Conservation (phyloP, 768 basidiomycete genomes). For the Amanita molliuscula region DNA sequence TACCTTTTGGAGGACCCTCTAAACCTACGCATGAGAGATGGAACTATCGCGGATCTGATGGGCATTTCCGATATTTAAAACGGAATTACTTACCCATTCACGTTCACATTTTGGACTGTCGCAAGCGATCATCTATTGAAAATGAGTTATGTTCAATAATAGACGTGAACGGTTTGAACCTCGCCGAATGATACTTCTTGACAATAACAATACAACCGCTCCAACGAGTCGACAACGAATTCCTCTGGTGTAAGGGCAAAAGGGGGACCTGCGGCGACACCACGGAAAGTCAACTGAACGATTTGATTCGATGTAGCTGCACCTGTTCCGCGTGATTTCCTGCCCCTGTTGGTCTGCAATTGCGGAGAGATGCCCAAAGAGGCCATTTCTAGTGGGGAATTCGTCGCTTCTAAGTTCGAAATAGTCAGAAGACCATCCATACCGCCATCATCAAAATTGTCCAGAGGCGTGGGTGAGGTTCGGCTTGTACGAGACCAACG, state of each 20-base stretch:
- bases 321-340: not conserved
- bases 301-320: not conserved
- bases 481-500: conserved; percentile 37
- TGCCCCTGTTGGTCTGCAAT: not conserved
- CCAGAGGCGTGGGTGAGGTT: conserved; percentile 10
- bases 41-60: conserved; percentile 35
- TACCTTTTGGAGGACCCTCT: conserved; percentile 43
- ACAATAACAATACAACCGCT: conserved; percentile 74
- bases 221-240: conserved; percentile 28
- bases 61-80: not conserved
- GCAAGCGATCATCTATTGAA: conserved; percentile 73
- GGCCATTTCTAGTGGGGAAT: not conserved
- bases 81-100: conserved; percentile 65
- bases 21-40: conserved; percentile 63
- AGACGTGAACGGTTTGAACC: conserved; percentile 28
- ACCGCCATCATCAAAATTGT: conserved; percentile 2
- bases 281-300: conserved; percentile 1
- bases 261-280: conserved; percentile 1
- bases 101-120: conserved; percentile 58
- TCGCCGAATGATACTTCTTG: conserved; percentile 72
- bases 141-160: conserved; percentile 5
- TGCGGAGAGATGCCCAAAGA: not conserved
- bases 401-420: not conserved
- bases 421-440: not conserved
- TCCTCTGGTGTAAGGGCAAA: conserved; percentile 7